Percentiles rank a stretch among this genome's conserved stretches.
phyloP scores from a whole-genome alignment of 768 basidiomycete species.

The Cytidiella melzeri region DNA sequence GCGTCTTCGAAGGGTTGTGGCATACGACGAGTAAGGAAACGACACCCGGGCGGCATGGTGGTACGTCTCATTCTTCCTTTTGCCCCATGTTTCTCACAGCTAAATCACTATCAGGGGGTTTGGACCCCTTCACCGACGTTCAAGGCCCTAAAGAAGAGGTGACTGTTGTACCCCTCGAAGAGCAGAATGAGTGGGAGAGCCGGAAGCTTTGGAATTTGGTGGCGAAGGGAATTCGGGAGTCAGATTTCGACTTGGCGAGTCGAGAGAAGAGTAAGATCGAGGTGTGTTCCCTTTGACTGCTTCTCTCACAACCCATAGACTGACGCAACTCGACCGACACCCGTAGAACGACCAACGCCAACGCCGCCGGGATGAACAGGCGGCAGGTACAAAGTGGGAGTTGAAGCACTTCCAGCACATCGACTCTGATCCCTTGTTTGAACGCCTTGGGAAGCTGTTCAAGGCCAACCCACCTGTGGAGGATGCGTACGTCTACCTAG shows the following conservation, averaged over 20 bases:
- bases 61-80: neutral
- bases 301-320: neutral
- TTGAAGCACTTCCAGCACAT: slow-evolving; percentile 72
- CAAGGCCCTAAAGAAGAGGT: slow-evolving; percentile 71
- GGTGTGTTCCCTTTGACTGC: slow-evolving; percentile 45
- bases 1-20: slow-evolving; percentile 79
- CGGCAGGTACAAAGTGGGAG: slow-evolving; percentile 66
- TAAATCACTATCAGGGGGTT: neutral
- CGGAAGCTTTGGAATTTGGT: slow-evolving; percentile 80
- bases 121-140: slow-evolving; percentile 66
- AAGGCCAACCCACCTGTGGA: slow-evolving; percentile 66
- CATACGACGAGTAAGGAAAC: slow-evolving; percentile 54
- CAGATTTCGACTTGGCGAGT: slow-evolving; percentile 89
- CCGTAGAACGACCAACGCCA: slow-evolving; percentile 88
- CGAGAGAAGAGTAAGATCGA: slow-evolving; percentile 88
- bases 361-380: slow-evolving; percentile 73
- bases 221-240: slow-evolving; percentile 84
- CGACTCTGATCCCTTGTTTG: slow-evolving; percentile 68
- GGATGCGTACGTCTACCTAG: slow-evolving; percentile 68
- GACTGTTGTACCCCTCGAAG: slow-evolving; percentile 48
- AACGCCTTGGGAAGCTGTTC: slow-evolving; percentile 54
- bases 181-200: slow-evolving; percentile 82
- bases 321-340: neutral
- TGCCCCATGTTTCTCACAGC: slow-evolving; percentile 10
- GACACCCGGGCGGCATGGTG: slow-evolving; percentile 28